Evolutionary conservation across 805 yeast genomes (phyloP).

Genomic region (Phaffomyces antillensis): DNA sequence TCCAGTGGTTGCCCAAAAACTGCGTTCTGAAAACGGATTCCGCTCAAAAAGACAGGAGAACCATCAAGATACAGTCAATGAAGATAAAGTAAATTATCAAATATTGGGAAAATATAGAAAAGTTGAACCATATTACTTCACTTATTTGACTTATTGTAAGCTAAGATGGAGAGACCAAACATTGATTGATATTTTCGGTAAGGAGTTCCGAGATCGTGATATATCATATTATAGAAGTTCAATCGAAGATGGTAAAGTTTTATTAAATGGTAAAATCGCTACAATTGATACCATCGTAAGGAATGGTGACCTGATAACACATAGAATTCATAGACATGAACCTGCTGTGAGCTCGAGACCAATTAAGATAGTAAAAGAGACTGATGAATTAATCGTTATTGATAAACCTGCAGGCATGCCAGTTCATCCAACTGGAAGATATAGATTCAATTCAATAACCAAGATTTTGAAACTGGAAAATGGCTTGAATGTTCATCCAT

Average conservation of each 20-base stretch:
- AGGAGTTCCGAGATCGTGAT: conserved; percentile 79
- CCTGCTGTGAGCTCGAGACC: conserved; percentile 40
- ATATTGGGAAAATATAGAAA: conserved; percentile 59
- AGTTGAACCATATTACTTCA: conserved; percentile 80
- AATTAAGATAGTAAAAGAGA: conserved; percentile 38
- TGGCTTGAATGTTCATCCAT: conserved; percentile 65
- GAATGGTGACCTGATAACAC: conserved; percentile 80
- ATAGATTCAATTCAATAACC: conserved; percentile 68
- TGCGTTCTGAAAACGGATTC: conserved; percentile 17
- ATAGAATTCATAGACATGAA: conserved; percentile 78
- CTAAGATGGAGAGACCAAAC: conserved; percentile 85
- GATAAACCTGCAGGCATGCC: conserved; percentile 96
- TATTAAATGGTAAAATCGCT: conserved; percentile 63
- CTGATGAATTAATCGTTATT: conserved; percentile 70
- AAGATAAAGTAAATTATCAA: conserved; percentile 44
- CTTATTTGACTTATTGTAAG: conserved; percentile 86
- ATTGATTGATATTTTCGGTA: conserved; percentile 69
- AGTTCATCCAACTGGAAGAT: conserved; percentile 90
- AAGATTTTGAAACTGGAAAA: conserved; percentile 67
- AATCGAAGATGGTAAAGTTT: conserved; percentile 59
- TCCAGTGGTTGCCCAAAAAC: conserved; percentile 3
- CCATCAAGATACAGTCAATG: conserved; percentile 13
- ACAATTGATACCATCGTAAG: conserved; percentile 54
- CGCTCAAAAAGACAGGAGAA: conserved; percentile 16
- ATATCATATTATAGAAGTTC: conserved; percentile 55